These are phyloP conservation scores for Tylopilus balloui DNA, from an alignment of 768 basidiomycete genomes.

Conservation along the genomic window DNA sequence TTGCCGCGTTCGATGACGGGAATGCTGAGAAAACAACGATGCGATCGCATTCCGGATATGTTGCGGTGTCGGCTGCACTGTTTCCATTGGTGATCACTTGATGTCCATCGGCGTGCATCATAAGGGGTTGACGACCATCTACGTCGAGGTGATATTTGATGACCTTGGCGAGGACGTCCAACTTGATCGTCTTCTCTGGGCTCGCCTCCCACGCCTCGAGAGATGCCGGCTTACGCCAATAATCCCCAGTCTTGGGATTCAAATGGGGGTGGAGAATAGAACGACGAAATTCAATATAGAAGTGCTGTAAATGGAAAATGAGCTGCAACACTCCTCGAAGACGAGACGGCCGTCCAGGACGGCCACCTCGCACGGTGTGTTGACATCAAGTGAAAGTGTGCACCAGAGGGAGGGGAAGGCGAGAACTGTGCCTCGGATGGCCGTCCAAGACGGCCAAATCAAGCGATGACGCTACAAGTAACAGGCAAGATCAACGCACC, in stretches of 20 bases:
- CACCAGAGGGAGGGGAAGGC: too few species aligned
- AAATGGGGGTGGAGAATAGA: slow-evolving; percentile 3
- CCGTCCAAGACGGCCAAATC: too few species aligned
- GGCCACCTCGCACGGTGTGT: too few species aligned
- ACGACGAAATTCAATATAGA: slow-evolving; percentile 11
- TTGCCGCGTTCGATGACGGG: background rate
- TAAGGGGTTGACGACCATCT: background rate
- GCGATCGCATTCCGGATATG: background rate
- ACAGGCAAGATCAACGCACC: background rate
- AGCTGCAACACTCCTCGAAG: too few species aligned
- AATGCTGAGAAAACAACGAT: background rate
- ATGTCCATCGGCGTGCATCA: background rate
- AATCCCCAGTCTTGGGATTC: background rate
- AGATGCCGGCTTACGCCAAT: background rate
- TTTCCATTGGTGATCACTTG: background rate
- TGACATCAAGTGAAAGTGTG: too few species aligned
- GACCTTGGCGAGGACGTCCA: slow-evolving; percentile 1
- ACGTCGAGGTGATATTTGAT: background rate
- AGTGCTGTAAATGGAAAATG: slow-evolving; percentile 1
- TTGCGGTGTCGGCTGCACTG: too few species aligned
- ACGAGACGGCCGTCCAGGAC: too few species aligned
- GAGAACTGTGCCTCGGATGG: too few species aligned
- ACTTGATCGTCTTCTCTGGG: background rate
- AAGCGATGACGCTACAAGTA: too few species aligned
- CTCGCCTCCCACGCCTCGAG: background rate